Percentiles rank a stretch among this genome's conserved stretches.
These are phyloP conservation scores for Trichoderma lentiforme DNA, from an alignment of 2,329 filamentous ascomycete species.

Conservation along the genomic window DNA sequence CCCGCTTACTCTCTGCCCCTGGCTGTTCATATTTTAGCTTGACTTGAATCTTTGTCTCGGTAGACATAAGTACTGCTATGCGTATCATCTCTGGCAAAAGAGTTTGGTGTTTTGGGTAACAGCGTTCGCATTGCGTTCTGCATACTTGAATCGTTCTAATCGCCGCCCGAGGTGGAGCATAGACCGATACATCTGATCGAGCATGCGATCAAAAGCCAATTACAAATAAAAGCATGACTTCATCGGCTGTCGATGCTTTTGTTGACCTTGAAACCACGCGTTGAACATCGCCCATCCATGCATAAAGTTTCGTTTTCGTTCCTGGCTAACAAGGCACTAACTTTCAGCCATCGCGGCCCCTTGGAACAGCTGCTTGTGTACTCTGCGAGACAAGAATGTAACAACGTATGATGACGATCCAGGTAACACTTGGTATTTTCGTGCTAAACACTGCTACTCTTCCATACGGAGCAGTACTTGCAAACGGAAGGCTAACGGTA, in stretches of 20 bases:
- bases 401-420: neutral
- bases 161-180: constrained; percentile 3
- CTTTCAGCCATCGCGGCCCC: neutral
- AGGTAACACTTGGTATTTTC: neutral
- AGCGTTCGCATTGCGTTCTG: constrained; percentile 11
- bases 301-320: neutral
- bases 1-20: constrained; percentile 6
- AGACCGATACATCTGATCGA: neutral
- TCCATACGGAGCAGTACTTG: neutral
- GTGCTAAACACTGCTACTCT: neutral
- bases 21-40: neutral
- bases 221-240: neutral
- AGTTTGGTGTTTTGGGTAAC: neutral
- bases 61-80: neutral
- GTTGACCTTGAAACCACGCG: neutral
- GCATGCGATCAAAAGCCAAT: neutral
- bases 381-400: neutral
- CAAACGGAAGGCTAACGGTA: constrained; percentile 6
- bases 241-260: neutral
- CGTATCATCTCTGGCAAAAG: neutral
- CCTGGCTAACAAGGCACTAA: constrained; percentile 18
- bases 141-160: neutral
- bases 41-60: neutral
- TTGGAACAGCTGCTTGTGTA: neutral
- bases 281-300: neutral